These are phyloP conservation scores for Apodospora peruviana DNA, from an alignment of 495 filamentous ascomycete species.

Conservation along the genomic window DNA sequence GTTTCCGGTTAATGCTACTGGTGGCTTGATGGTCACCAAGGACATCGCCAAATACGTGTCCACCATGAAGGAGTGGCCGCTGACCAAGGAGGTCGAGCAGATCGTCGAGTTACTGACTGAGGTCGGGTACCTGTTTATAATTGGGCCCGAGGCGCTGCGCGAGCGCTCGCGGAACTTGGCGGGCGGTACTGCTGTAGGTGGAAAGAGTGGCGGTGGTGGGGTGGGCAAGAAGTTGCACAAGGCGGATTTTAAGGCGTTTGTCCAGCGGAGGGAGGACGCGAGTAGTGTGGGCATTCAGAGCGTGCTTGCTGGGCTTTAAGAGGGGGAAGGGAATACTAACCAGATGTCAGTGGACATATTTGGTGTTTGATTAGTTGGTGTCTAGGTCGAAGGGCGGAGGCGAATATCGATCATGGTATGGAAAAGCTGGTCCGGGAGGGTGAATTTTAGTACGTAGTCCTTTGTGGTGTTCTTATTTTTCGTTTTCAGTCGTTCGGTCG, in stretches of 20 bases:
- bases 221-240: constrained; percentile 48
- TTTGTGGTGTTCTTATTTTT: neutral
- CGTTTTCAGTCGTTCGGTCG: neutral
- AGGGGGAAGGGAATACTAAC: no score
- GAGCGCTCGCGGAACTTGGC: constrained; percentile 64
- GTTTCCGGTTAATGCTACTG: constrained; percentile 84
- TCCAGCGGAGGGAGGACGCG: constrained; percentile 75
- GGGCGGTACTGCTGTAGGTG: constrained; percentile 1
- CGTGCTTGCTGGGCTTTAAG: constrained; percentile 53
- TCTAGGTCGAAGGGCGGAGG: neutral
- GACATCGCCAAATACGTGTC: constrained; percentile 89
- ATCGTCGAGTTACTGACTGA: constrained; percentile 81
- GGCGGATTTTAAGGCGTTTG: constrained; percentile 77
- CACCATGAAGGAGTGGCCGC: constrained; percentile 71
- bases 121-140: constrained; percentile 94
- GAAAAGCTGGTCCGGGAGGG: no score
- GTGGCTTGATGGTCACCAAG: constrained; percentile 91
- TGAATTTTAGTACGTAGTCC: neutral
- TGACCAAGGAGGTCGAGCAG: constrained; percentile 62
- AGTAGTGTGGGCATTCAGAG: constrained; percentile 74
- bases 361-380: neutral
- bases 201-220: neutral
- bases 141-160: constrained; percentile 80
- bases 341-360: neutral
- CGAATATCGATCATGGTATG: neutral